Base-by-base conservation (phyloP, 495 filamentous ascomycete genomes). In the Penicillium diatomitis region DNA sequence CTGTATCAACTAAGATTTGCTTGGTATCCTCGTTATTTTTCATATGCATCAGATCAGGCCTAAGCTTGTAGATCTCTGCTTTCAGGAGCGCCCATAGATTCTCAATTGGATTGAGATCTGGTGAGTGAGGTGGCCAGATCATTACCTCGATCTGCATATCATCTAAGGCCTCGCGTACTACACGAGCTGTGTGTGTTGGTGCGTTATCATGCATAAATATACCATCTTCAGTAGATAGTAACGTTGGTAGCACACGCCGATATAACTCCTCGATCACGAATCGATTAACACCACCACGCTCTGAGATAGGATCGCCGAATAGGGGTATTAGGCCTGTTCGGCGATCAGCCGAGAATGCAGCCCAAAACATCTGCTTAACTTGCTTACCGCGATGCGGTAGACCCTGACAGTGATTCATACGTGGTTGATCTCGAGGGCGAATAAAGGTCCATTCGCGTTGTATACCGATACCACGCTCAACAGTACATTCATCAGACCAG, bases 141-240 rank as follows among this genome's bases (percentile, higher is more conserved):
- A 41, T 41, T 6, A 41, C 12, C 27, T 41, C 39, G 27, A 41
- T 39, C 12, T 30, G 27, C 4, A 41, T 28, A 20, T 41, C 27
- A 4, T 30, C 39, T 30, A 41, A 41, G 3, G 27, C 42, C 8
- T 57, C 48, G 1, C 44, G 42, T 4, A 52, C 43, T 33, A 50
- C 41, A 2, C 42, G 8, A 0, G 42, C 45, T 20, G 40, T 58
- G 36, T 61, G 46, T 4, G 58, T 51, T 3, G 38, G 39, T 1
- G 51, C 33, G 36, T 61, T 63, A 46, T 61, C 54, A 8, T 61
- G 49, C 27, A 55, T 41, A 49, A 59, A 62, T 20, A 50, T 50
- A 4, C 40, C 5, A 10, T 39, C 41, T 27, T 39, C 4, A 33
- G 43, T 28, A 11, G 7, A 4, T 0, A 50, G 11, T 3, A 45